Conservation (phyloP, 768 basidiomycete genomes). For the Russula abietina region DNA sequence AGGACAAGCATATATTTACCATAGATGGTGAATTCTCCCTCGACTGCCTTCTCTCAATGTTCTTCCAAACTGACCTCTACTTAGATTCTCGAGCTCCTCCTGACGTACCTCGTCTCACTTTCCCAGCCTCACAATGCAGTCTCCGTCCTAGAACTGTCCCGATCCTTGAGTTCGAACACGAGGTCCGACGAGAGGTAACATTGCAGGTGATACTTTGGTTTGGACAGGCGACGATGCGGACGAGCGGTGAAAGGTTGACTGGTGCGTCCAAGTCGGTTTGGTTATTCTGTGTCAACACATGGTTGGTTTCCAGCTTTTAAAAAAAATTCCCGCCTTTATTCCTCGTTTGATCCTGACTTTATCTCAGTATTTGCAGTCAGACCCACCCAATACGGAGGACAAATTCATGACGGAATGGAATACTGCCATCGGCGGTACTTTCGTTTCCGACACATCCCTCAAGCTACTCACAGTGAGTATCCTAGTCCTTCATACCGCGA, state of each 20-base stretch:
- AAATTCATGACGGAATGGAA: slow-evolving; percentile 67
- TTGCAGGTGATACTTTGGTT: slow-evolving; percentile 80
- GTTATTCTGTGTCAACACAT: slow-evolving; percentile 60
- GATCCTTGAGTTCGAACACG: slow-evolving; percentile 68
- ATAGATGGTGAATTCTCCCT: slow-evolving; percentile 49
- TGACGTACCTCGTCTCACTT: slow-evolving; percentile 66
- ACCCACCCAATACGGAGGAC: slow-evolving; percentile 51
- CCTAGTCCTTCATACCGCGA: not conserved
- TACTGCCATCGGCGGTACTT: slow-evolving; percentile 69
- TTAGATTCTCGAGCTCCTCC: slow-evolving; percentile 67
- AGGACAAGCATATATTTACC: slow-evolving; percentile 62
- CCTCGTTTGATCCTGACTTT: not conserved
- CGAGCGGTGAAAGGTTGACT: slow-evolving; percentile 65
- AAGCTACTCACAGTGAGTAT: slow-evolving; percentile 58
- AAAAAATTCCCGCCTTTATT: not conserved
- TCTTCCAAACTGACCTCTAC: slow-evolving; percentile 38
- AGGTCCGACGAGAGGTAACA: slow-evolving; percentile 54
- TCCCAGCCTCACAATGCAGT: slow-evolving; percentile 48
- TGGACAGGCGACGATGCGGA: slow-evolving; percentile 38
- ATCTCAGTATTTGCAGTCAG: slow-evolving; percentile 32
- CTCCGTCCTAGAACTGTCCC: slow-evolving; percentile 51
- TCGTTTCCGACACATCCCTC: slow-evolving; percentile 55
- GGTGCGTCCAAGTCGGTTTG: slow-evolving; percentile 68
- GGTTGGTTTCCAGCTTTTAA: slow-evolving; percentile 33
- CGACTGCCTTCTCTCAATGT: not conserved